Base-by-base conservation (phyloP, 2,329 filamentous ascomycete species). In the Colletotrichum lini region DNA sequence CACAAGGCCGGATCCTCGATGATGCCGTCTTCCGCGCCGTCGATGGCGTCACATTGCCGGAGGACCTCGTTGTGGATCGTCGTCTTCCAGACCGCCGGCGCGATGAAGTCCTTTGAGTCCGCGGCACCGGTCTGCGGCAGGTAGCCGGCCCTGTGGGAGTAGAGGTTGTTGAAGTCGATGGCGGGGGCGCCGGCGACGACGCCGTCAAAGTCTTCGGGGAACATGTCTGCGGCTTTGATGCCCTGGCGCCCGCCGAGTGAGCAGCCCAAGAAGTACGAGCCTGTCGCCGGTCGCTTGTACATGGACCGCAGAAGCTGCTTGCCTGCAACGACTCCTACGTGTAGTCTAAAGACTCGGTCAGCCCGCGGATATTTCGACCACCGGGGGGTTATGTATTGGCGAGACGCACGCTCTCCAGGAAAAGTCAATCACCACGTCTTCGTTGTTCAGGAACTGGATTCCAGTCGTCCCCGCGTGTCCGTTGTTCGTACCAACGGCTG, bases 241-340 rank as follows among this genome's bases (percentile, higher is more conserved):
- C 87, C 87, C 77, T 89, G 86, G 2, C 87, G 80, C 2, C 88
- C 88, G 30, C 88, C 87, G 3, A 86, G 87, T 0, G 85, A 87
- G 75, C 87, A 89, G 18, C 87, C 87, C 12, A 82, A 76, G 73
- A 85, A 88, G 75, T 88, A 88, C 10, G 81, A 84, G 63, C 84
- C 85, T 0, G 79, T 77, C 0, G 81, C 76, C 0, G 38, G 4
- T 3, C 67, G 71, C 2, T 78, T 78, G 74, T 90, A 91, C 77
- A 87, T 89, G 0, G 78, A 75, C 16, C 83, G 74, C 2, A 82
- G 80, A 23, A 90, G 78, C 21, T 82, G 69, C 74, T 88, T 90
- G 15, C 84, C 86, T 1, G 85, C 74, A 0, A 83, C 80, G 0
- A 87, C 84, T 0, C 85, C 87, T 0, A 82, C 84, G 72, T 90